Percentiles rank a stretch among this genome's conserved stretches.
phyloP scores from a whole-genome alignment of 805 yeast species.

The Cyberlindnera mississippiensis region DNA sequence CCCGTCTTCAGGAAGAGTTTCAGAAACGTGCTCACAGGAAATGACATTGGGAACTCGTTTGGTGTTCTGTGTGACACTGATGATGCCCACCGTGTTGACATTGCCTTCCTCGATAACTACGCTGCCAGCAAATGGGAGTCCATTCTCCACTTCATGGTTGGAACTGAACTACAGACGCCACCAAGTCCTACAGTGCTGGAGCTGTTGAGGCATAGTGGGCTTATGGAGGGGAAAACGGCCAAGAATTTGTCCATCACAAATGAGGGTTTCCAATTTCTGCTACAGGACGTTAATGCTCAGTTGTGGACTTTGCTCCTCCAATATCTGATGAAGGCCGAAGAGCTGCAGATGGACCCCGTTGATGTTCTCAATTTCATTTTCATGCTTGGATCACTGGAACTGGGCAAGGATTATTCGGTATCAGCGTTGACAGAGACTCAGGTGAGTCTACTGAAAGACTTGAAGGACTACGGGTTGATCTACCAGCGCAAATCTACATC shows the following conservation, averaged over 20 bases:
- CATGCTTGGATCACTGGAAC: slow-evolving; percentile 86
- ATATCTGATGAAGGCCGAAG: slow-evolving; percentile 80
- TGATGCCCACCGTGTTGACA: slow-evolving; percentile 53
- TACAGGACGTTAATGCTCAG: slow-evolving; percentile 91
- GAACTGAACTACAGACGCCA: slow-evolving; percentile 64
- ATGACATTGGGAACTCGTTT: slow-evolving; percentile 61
- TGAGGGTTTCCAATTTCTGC: slow-evolving; percentile 86
- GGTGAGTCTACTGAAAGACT: slow-evolving; percentile 78
- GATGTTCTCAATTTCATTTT: slow-evolving; percentile 92
- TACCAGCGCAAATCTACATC: slow-evolving; percentile 59
- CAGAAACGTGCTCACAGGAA: slow-evolving; percentile 81
- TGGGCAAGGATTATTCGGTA: slow-evolving; percentile 81
- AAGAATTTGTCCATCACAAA: slow-evolving; percentile 69
- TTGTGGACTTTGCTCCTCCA: slow-evolving; percentile 90
- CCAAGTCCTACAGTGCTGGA: slow-evolving; percentile 84
- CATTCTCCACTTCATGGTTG: slow-evolving; percentile 95
- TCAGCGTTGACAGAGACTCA: slow-evolving; percentile 75
- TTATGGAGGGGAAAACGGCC: slow-evolving; percentile 66
- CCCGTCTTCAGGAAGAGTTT: slow-evolving; percentile 72
- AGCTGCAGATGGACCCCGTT: slow-evolving; percentile 88
- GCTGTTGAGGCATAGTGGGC: slow-evolving; percentile 71
- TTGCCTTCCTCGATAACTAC: slow-evolving; percentile 69
- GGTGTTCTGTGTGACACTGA: slow-evolving; percentile 63
- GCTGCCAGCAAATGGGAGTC: slow-evolving; percentile 92
- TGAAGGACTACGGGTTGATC: slow-evolving; percentile 87